phyloP scores from a whole-genome alignment of 176 grass and related monocot species.

The Panicum miliaceum region DNA sequence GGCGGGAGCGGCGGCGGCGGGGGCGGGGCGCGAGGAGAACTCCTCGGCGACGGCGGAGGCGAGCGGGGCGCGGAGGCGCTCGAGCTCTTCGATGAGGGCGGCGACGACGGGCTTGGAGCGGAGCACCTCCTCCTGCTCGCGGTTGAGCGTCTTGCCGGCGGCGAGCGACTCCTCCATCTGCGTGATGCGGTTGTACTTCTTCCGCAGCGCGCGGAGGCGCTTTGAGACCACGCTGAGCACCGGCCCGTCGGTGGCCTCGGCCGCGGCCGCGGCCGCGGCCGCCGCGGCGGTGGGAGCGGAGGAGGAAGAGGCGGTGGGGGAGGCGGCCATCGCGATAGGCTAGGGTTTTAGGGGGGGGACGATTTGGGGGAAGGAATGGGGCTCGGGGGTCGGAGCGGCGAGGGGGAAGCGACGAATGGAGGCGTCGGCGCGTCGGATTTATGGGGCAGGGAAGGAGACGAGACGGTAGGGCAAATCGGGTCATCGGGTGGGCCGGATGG shows the following conservation, averaged over 20 bases:
- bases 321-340: constrained; percentile 42
- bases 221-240: constrained; percentile 79
- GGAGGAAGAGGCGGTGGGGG: constrained; percentile 38
- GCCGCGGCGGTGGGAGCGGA: constrained; percentile 24
- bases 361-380: constrained; percentile 52
- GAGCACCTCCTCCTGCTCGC: constrained; percentile 93
- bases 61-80: constrained; percentile 79
- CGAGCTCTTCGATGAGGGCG: constrained; percentile 81
- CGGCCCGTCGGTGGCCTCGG: constrained; percentile 69
- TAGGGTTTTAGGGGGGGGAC: constrained; percentile 47
- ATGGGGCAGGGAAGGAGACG: not conserved
- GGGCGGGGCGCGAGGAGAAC: constrained; percentile 41
- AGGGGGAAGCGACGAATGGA: not conserved
- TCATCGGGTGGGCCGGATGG: not conserved
- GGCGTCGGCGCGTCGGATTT: constrained; percentile 32
- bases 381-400: constrained; percentile 31
- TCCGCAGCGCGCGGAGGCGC: constrained; percentile 86
- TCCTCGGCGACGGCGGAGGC: constrained; percentile 76
- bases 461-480: constrained; percentile 27
- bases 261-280: constrained; percentile 41
- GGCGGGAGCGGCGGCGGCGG: not conserved
- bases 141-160: constrained; percentile 76
- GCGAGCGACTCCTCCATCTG: constrained; percentile 92
- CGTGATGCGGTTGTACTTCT: constrained; percentile 94
- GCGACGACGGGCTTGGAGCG: constrained; percentile 79